These are phyloP conservation scores for Schizophyllum amplum DNA, from an alignment of 1,284 basidiomycete genomes.

Conservation along the genomic window DNA sequence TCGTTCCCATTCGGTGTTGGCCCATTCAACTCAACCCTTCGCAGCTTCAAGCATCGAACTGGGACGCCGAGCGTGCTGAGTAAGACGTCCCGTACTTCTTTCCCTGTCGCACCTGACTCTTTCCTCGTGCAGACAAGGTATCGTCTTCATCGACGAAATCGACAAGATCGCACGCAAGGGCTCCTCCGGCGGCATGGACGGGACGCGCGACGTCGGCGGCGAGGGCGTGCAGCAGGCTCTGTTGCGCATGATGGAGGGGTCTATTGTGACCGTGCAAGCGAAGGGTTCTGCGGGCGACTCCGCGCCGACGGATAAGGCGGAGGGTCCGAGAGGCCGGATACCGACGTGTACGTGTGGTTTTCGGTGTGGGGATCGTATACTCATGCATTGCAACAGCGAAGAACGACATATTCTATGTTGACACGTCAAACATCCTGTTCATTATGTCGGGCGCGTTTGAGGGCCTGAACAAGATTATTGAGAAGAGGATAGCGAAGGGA, in stretches of 20 bases:
- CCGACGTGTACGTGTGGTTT: neutral
- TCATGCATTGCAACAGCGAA: slow-evolving; percentile 34
- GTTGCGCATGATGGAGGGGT: slow-evolving; percentile 90
- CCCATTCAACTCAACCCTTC: slow-evolving; percentile 4
- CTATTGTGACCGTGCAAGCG: slow-evolving; percentile 71
- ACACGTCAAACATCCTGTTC: slow-evolving; percentile 87
- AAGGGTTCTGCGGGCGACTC: slow-evolving; percentile 45
- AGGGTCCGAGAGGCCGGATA: neutral
- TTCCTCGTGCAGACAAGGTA: slow-evolving; percentile 57
- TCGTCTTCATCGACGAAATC: slow-evolving; percentile 94
- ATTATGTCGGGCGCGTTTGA: slow-evolving; percentile 93
- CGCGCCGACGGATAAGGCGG: neutral
- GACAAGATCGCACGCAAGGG: slow-evolving; percentile 84
- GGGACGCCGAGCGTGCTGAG: slow-evolving; percentile 79
- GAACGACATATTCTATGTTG: slow-evolving; percentile 65
- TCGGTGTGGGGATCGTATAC: neutral
- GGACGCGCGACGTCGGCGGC: slow-evolving; percentile 87
- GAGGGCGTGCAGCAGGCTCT: slow-evolving; percentile 95
- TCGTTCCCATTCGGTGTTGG: slow-evolving; percentile 2
- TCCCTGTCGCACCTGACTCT: neutral
- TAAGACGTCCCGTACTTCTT: slow-evolving; percentile 16
- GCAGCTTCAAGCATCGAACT: slow-evolving; percentile 75
- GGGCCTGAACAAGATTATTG: slow-evolving; percentile 79
- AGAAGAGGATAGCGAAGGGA: slow-evolving; percentile 73
- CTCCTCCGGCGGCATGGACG: slow-evolving; percentile 52